Evolutionary conservation across 108 stramenopile species (phyloP).

Genomic region (Skeletonema marinoi): DNA sequence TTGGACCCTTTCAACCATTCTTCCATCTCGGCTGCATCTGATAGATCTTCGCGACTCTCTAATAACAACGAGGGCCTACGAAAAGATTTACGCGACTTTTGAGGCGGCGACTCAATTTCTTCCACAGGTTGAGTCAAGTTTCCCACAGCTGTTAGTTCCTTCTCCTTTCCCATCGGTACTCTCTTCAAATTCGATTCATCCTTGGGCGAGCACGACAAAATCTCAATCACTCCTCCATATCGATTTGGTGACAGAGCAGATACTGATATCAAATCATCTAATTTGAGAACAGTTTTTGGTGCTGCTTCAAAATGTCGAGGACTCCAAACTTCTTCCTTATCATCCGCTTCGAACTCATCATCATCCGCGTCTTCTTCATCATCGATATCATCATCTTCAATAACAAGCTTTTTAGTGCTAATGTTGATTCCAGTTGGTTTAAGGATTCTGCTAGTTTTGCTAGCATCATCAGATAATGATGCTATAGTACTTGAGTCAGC

Average conservation of each 20-base stretch:
- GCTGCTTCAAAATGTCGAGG: slow-evolving; percentile 2
- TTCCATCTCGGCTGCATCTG: not conserved
- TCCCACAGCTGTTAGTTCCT: not conserved
- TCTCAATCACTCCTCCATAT: slow-evolving; percentile 14
- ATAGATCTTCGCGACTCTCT: not conserved
- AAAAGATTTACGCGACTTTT: not conserved
- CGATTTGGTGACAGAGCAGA: slow-evolving; percentile 11
- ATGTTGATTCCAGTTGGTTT: slow-evolving; percentile 7
- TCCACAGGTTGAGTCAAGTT: not conserved
- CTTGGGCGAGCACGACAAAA: not conserved
- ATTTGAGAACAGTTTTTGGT: slow-evolving; percentile 7
- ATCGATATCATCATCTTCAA: not conserved
- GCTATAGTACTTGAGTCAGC: not conserved
- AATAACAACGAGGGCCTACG: not conserved
- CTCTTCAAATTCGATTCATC: not conserved
- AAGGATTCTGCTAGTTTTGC: not conserved
- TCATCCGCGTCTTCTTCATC: not conserved
- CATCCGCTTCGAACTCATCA: slow-evolving; percentile 1
- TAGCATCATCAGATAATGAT: not conserved
- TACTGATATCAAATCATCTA: slow-evolving; percentile 24
- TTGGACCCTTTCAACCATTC: not conserved
- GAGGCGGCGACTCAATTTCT: not conserved
- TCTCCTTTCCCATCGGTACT: not conserved
- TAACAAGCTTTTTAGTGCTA: slow-evolving; percentile 2
- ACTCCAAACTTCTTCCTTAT: slow-evolving; percentile 12